Evolutionary conservation across 306 rosid genomes (phyloP).

Genomic region (Canavalia gladiata): DNA sequence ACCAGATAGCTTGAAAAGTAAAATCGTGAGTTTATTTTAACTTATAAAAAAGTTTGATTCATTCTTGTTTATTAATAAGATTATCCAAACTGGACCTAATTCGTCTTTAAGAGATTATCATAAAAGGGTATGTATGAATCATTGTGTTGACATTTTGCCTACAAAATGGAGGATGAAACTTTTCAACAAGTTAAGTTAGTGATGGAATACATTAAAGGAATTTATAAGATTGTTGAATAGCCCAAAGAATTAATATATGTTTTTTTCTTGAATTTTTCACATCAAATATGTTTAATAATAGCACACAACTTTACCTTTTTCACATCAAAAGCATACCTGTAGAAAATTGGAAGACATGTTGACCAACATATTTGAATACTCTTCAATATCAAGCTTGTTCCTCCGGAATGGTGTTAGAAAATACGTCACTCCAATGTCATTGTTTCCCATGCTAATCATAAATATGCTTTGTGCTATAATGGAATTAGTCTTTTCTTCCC

Average conservation of each 20-base stretch:
- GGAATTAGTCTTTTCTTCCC: constrained; percentile 33
- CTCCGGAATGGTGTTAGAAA: constrained; percentile 41
- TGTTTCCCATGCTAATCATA: constrained; percentile 47
- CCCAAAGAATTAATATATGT: neutral
- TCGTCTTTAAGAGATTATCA: neutral
- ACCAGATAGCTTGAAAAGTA: no score
- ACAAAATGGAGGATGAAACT: neutral
- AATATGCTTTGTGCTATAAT: constrained; percentile 21
- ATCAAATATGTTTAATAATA: no score
- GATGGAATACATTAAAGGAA: neutral
- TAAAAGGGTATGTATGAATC: neutral
- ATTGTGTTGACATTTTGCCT: neutral
- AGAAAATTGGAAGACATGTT: constrained; percentile 19
- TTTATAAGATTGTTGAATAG: no score
- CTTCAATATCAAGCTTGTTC: constrained; percentile 3
- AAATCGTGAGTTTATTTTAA: no score
- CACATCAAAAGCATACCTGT: constrained; percentile 27
- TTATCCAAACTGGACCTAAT: no score
- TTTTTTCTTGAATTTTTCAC: neutral
- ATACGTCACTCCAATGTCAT: constrained; percentile 46
- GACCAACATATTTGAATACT: constrained; percentile 28
- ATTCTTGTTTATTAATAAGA: no score
- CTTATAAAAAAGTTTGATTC: no score
- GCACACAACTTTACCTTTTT: neutral
- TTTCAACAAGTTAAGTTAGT: neutral